Percentiles rank a stretch among this genome's conserved stretches.
These are phyloP conservation scores for Candida tibetensis DNA, from an alignment of 805 yeast species.

Conservation along the genomic window DNA sequence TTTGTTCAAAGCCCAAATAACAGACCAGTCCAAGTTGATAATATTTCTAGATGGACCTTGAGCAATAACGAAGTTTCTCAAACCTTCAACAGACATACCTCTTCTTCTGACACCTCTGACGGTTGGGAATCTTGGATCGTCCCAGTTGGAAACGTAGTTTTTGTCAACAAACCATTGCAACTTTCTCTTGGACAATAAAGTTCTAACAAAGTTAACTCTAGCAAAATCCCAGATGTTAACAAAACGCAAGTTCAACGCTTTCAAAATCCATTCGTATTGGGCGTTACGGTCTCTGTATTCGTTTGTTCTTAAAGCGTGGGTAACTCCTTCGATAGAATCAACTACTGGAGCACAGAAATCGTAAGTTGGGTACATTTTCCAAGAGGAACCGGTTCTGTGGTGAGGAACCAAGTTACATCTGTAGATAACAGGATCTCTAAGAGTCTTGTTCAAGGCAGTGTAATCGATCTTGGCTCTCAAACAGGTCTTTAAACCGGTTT, in stretches of 20 bases:
- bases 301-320: conserved; percentile 96
- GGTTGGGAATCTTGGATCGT: conserved; percentile 99
- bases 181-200: conserved; percentile 93
- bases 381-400: conserved; percentile 86
- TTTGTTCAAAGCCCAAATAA: conserved; percentile 97
- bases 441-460: conserved; percentile 85
- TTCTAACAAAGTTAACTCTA: conserved; percentile 94
- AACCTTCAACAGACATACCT: conserved; percentile 99
- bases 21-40: conserved; percentile 94
- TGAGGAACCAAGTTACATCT: conserved; percentile 97
- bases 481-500: conserved; percentile 87
- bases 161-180: conserved; percentile 99
- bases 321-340: conserved; percentile 93
- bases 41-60: conserved; percentile 99
- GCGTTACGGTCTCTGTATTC: conserved; percentile 99
- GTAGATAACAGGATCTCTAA: conserved; percentile 97
- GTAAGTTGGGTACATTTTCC: conserved; percentile 98
- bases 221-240: conserved; percentile 98
- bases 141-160: conserved; percentile 87
- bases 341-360: conserved; percentile 98
- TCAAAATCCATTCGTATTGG: conserved; percentile 94
- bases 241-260: conserved; percentile 77
- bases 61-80: conserved; percentile 85
- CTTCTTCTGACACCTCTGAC: conserved; percentile 99
- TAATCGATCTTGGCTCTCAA: conserved; percentile 95